Base-by-base conservation (phyloP, 192 early-diverging fungal species). In the Coemansia sp. region DNA sequence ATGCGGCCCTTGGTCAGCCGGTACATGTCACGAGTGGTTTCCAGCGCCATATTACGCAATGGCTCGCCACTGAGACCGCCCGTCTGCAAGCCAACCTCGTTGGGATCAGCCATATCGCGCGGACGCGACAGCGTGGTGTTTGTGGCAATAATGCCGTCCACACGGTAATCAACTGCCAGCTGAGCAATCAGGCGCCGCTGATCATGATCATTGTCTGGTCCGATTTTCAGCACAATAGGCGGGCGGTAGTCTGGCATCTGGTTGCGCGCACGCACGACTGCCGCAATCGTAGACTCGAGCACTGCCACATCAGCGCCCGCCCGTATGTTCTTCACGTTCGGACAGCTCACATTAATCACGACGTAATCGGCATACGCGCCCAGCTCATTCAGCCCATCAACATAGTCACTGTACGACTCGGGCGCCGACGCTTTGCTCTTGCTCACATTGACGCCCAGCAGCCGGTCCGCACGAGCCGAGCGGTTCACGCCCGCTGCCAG, bases 111-210 rank as follows among this genome's bases (percentile, higher is more conserved):
- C 39, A 95, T 70, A 10, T 56, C 71, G 0, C 56, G 62, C 10
- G 93, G 93, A 17, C 93, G 85, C 23, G 85, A 76, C 48, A 87
- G 86, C 35, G 94, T 95, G 9, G 94, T 96, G 87, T 96, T 96
- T 57, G 88, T 84, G 37, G 94, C 84, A 63, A 96, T 93, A 48
- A 95, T 86, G 48, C 92, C 94, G 71, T 95, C 93, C 15, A 95
- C 81, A 12, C 87, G 76, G 62, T 85, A 86, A 27, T 84, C 76
- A 45, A 87, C 47, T 4, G 89, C 90, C 8, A 91, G 87, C 55
- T 87, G 84, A 0, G 94, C 90, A 62, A 96, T 89, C 60, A 94
- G 86, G 29, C 85, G 69, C 22, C 94, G 80, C 72, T 96, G 91
- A 43, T 84, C 83, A 49, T 78, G 76, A 29, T 79, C 72, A 59